Conservation (phyloP, 768 basidiomycete species). For the Chalciporus pseudorubinellus region DNA sequence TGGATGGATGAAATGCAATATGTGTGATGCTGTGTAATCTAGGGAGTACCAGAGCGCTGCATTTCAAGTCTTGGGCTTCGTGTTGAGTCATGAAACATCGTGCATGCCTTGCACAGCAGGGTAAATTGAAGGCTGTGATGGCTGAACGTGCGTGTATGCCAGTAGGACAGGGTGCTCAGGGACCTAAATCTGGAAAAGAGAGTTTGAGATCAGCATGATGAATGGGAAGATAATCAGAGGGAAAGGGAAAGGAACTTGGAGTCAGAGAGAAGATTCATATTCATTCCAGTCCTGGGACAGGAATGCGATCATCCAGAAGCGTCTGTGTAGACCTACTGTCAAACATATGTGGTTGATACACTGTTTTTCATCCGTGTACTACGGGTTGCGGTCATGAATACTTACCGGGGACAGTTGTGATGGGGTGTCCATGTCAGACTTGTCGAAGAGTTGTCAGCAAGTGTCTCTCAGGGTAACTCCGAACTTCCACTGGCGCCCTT, state of each 20-base stretch:
- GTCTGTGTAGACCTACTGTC: conserved; percentile 28
- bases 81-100: background rate
- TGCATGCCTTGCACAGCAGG: background rate
- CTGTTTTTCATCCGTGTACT: conserved; percentile 18
- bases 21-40: background rate
- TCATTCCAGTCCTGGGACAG: conserved; percentile 12
- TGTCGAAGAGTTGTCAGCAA: no score
- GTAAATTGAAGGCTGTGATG: background rate
- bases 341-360: conserved; percentile 19
- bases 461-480: no score
- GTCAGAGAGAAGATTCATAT: conserved; percentile 38
- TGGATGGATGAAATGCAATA: background rate
- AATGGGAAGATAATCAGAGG: background rate
- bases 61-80: background rate
- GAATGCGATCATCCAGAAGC: conserved; percentile 29
- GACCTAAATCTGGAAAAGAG: conserved; percentile 1
- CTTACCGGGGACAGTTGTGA: background rate
- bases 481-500: no score
- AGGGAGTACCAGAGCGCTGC: background rate
- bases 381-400: background rate
- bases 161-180: background rate
- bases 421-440: no score
- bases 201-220: conserved; percentile 11
- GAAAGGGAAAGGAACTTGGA: background rate
- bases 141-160: background rate